Evolutionary conservation across 2,329 filamentous ascomycete species (phyloP), one percentile per base, ranked within the genome.

Genomic region (Fusarium humuli): DNA sequence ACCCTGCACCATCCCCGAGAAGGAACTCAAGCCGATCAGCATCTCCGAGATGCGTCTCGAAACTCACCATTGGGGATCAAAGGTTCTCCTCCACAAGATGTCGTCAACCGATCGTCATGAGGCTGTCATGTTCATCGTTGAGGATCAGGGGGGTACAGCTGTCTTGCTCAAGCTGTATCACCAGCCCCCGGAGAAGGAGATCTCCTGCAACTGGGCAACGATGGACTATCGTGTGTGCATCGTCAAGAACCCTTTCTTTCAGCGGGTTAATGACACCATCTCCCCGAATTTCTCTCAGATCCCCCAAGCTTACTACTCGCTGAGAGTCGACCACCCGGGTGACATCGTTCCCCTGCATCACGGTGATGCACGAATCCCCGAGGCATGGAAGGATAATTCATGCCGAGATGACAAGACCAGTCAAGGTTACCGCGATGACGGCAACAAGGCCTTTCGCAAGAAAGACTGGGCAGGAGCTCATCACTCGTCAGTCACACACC

Each of bases 211-310:
- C 9, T 7, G 18, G 25, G 49, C 13, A 7, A 16, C 48, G 7
- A 8, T 61, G 6, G 18, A 9, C 10, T 20, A 59, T 18, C 32
- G 12, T 12, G 34, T 49, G 2, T 61, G 22, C 4, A 49, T 59
- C 7, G 11, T 61, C 9, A 61, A 61, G 13, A 44, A 61, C 4
- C 58, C 54, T 6, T 49, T 59, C 34, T 59, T 59, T 14, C 30
- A 29, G 13, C 41, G 6, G n/a, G 18, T 30, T 8, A 37, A 10
- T 7, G 53, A 56, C n/a, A 48, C 6, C 42, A 9, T 23, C 12
- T 27, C 12, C 16, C 7, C 20, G 30, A 30, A 14, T 22, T 37
- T 37, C 13, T 8, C 6, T 34, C 22, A 48, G 22, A 3, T 18
- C 14, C 32, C 22, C 16, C 22, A 2, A 34, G 7, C 20, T 37